Base-by-base conservation (phyloP, 768 basidiomycete genomes). In the Pulveroboletus sp. region DNA sequence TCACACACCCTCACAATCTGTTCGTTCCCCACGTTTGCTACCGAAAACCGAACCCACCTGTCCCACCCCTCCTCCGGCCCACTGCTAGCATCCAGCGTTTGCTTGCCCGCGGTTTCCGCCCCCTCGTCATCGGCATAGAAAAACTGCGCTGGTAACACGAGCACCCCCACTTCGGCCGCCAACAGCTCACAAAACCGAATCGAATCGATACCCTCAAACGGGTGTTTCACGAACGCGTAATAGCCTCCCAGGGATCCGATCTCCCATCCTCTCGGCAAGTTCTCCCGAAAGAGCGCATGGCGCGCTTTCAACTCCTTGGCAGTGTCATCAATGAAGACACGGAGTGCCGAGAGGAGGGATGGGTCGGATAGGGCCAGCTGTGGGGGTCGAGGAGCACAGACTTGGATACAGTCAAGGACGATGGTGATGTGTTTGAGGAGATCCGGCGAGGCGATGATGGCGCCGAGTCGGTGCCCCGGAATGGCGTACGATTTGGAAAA, bases 401-500 rank as follows among this genome's bases (percentile, higher is more conserved):
- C 85, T 58, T 91, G 90, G 32, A 91, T 70, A 52, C 82, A 85
- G 64, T 93, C 91, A 12, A 90, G 77, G 19, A 85, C 77, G n/a
- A 73, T 81, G 20, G 70, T 75, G 41, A 82, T 61, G 5, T 75
- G 56, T 14, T 53, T 53, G 7, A 85, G 67, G 41, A 92, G 64
- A 0, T 61, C 51, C 0, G 82, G 79, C 0, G 82, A 79, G 1
- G 85, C 83, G 17, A 81, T 76, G 48, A 92, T 75, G 5, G 78
- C 76, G 2, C 91, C 91, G 5, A 93, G 77, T 11, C 90, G 80
- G 64, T 91, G 85, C 0, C 90, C 90, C 0, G 91, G 90, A n/a
- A 89, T 73, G 43, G 78, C 81, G 67, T 88, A 85, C 34, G 84
- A 78, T 68, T 91, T 94, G 38, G 85, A 88, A 67, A 90, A 90